Base-by-base conservation (phyloP, 2,329 filamentous ascomycete genomes). In the Hypocrella siamensis region DNA sequence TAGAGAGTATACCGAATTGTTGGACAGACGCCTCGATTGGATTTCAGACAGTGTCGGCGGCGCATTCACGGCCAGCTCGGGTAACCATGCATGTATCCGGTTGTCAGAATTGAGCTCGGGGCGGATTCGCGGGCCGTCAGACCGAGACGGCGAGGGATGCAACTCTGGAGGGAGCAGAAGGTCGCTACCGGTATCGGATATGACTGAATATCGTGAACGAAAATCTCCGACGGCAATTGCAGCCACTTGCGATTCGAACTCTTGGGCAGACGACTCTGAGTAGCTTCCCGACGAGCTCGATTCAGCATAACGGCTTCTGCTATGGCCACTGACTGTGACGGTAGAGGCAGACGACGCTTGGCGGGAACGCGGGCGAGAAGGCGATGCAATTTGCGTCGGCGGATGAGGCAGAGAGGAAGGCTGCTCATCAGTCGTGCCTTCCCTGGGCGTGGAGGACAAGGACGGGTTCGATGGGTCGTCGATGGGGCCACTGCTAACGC, bases 1-100 rank as follows among this genome's bases (percentile, higher is more conserved):
- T 17, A 79, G 56, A 19, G 79, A 83, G 46, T 79, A 79, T 31
- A 82, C 58, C 1, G 80, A 86, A 6, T 77, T 81, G 37, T 78
- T 67, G 17, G 79, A 85, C 48, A 79, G 62, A 31, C 80, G 72
- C 45, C 81, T 79, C 28, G 61, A 61, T 25, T 76, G 60, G 16
- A 52, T 45, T 15, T 69, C 65, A 12, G 65, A 65, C 36, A 61
- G 51, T 10, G 68, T 68, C 15, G 60, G 57, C 32, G 58, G 57
- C 26, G 58, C 46, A 30, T 53, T 54, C 38, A 61, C 48, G 30
- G 65, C 54, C 26, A 63, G 48, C 34, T 76, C 71, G 30, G 67
- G 60, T 30, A 67, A 52, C 45, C 38, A 47, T 46, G 41, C 46
- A 28, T 51, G 43, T 39, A 44, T 37, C 29, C 44, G 36, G 34